These are phyloP conservation scores for Thermochaetoides dissita DNA, from an alignment of 2,329 filamentous ascomycete species.

Conservation along the genomic window DNA sequence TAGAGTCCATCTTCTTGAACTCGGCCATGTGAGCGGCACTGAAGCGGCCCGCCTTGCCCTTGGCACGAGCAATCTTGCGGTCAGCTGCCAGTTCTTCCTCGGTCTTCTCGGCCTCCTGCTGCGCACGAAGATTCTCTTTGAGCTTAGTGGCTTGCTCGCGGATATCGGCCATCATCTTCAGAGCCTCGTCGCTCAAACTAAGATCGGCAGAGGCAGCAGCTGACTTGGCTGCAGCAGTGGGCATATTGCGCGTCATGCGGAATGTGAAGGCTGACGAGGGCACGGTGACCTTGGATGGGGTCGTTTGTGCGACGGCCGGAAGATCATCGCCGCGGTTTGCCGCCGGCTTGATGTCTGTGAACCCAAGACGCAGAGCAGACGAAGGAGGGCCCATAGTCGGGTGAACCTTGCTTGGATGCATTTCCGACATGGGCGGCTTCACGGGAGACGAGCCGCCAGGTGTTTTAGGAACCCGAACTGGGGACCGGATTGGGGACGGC, in stretches of 20 bases:
- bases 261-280: constrained; percentile 53
- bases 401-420: constrained; percentile 80
- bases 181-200: constrained; percentile 47
- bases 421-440: constrained; percentile 63
- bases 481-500: too few relatives aligned
- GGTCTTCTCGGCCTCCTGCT: constrained; percentile 42
- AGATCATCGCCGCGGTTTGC: constrained; percentile 29
- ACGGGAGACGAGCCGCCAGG: constrained; percentile 51
- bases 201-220: constrained; percentile 22
- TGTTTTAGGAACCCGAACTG: constrained; percentile 30
- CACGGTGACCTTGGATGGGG: constrained; percentile 45
- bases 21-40: constrained; percentile 75
- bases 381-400: constrained; percentile 63
- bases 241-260: constrained; percentile 35
- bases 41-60: constrained; percentile 63
- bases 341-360: constrained; percentile 56
- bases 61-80: constrained; percentile 68
- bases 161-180: constrained; percentile 50
- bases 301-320: constrained; percentile 36
- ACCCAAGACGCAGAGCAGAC: constrained; percentile 69
- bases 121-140: constrained; percentile 51
- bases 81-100: constrained; percentile 30
- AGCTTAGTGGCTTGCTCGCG: constrained; percentile 58
- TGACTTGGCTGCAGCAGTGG: constrained; percentile 5
- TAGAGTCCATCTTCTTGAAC: constrained; percentile 97